Evolutionary conservation across 768 basidiomycete genomes (phyloP).

Genomic region (Mycena leptocephala): DNA sequence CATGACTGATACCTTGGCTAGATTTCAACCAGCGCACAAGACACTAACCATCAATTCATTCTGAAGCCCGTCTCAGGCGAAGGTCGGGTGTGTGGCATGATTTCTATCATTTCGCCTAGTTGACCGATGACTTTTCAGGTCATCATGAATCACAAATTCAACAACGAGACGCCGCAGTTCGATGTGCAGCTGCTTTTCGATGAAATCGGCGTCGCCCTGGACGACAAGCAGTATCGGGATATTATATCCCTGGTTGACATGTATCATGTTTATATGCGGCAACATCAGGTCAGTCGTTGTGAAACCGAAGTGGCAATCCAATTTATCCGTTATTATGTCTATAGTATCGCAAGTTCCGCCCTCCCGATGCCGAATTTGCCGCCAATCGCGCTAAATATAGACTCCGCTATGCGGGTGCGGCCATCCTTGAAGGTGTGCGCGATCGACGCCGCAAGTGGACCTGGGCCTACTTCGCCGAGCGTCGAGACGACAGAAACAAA

Average conservation of each 20-base stretch:
- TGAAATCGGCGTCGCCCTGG: conserved; percentile 93
- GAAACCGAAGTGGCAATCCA: not conserved
- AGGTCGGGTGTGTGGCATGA: conserved; percentile 76
- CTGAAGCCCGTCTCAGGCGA: conserved; percentile 96
- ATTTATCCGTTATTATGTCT: conserved; percentile 26
- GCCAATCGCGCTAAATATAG: conserved; percentile 78
- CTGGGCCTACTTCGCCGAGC: conserved; percentile 91
- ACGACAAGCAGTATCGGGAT: conserved; percentile 96
- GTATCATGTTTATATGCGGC: conserved; percentile 95
- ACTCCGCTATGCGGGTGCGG: conserved; percentile 83
- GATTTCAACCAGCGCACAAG: conserved; percentile 66
- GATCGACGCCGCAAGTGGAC: conserved; percentile 91
- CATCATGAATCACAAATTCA: conserved; percentile 85
- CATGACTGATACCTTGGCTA: conserved; percentile 33
- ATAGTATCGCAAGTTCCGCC: conserved; percentile 90
- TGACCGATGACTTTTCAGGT: conserved; percentile 66
- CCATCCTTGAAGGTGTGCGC: conserved; percentile 87
- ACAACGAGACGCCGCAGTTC: conserved; percentile 84
- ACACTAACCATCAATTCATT: conserved; percentile 89
- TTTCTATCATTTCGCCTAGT: conserved; percentile 15
- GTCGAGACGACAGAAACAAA: conserved; percentile 88
- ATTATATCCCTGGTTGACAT: conserved; percentile 94
- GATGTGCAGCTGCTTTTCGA: conserved; percentile 93
- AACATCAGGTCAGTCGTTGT: conserved; percentile 72
- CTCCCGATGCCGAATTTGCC: conserved; percentile 72